A percentile compares a stretch with the other conserved stretches of the same genome.
Conservation (phyloP, 2,329 filamentous ascomycete genomes). For the Ophiostoma sp. region DNA sequence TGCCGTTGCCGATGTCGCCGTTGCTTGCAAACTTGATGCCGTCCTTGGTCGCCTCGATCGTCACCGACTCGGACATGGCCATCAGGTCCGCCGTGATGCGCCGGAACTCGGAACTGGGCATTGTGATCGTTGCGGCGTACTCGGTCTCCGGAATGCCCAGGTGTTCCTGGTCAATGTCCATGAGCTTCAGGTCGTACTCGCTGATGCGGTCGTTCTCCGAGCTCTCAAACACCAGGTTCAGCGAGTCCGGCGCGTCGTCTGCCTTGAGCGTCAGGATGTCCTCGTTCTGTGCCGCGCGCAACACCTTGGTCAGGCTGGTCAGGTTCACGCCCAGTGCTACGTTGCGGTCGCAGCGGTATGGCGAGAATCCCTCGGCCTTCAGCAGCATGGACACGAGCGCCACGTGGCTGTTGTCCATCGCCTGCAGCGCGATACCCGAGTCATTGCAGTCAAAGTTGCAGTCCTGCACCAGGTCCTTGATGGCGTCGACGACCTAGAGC, state of each 20-base stretch:
- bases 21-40: conserved; percentile 90
- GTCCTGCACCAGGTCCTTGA: conserved; percentile 98
- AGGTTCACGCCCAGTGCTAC: conserved; percentile 97
- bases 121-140: conserved; percentile 82
- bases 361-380: conserved; percentile 88
- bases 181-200: conserved; percentile 99
- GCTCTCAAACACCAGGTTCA: conserved; percentile 95
- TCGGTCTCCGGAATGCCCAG: conserved; percentile 98
- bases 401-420: conserved; percentile 99
- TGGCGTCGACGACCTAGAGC: conserved; percentile 84
- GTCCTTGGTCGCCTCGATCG: conserved; percentile 94
- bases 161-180: conserved; percentile 99
- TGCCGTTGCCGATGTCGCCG: conserved; percentile 93
- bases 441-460: conserved; percentile 99
- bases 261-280: conserved; percentile 96
- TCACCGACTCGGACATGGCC: conserved; percentile 90
- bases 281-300: conserved; percentile 88
- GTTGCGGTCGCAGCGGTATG: conserved; percentile 98
- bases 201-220: conserved; percentile 80
- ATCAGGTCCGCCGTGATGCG: conserved; percentile 90
- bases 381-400: conserved; percentile 98
- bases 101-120: conserved; percentile 87
- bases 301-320: conserved; percentile 91
- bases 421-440: conserved; percentile 93
- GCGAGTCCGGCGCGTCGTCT: conserved; percentile 89